Conservation (phyloP, 495 filamentous ascomycete genomes). For the Bombardia bombarda region DNA sequence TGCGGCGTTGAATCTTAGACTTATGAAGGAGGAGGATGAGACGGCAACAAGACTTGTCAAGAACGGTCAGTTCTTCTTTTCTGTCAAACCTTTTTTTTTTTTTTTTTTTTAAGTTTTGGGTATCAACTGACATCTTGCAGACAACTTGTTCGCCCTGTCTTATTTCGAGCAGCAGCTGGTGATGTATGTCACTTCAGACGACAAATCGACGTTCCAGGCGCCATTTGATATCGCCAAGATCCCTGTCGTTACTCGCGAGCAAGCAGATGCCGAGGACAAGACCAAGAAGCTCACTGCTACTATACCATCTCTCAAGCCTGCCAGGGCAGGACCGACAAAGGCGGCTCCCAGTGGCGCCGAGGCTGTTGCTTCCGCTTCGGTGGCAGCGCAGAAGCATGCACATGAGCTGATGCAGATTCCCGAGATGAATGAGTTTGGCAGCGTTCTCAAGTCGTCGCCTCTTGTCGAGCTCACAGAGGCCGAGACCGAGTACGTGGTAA, state of each 20-base stretch:
- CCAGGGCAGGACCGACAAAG: slow-evolving; percentile 76
- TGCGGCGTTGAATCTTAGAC: slow-evolving; percentile 80
- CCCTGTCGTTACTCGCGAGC: slow-evolving; percentile 91
- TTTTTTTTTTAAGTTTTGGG: background rate
- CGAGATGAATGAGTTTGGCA: slow-evolving; percentile 81
- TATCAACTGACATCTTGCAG: slow-evolving; percentile 34
- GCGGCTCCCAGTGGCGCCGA: slow-evolving; percentile 61
- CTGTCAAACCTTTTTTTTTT: no score
- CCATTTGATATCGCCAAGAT: slow-evolving; percentile 88
- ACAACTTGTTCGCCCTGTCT: slow-evolving; percentile 86
- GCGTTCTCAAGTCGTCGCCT: slow-evolving; percentile 79
- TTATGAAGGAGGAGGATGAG: slow-evolving; percentile 84
- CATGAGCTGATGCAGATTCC: slow-evolving; percentile 81
- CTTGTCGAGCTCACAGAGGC: slow-evolving; percentile 89
- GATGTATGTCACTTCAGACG: slow-evolving; percentile 90
- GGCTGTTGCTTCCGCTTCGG: slow-evolving; percentile 59
- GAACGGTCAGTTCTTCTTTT: slow-evolving; percentile 58
- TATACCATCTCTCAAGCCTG: slow-evolving; percentile 90
- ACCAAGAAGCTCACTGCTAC: slow-evolving; percentile 91
- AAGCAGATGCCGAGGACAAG: slow-evolving; percentile 93
- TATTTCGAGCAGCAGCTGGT: slow-evolving; percentile 96
- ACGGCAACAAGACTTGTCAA: slow-evolving; percentile 79
- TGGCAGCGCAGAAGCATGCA: slow-evolving; percentile 77
- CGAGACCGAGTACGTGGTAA: slow-evolving; percentile 95
- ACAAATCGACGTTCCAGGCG: slow-evolving; percentile 70